Base-by-base conservation (phyloP, 2,329 filamentous ascomycete genomes). In the Cercospora nicotianae region DNA sequence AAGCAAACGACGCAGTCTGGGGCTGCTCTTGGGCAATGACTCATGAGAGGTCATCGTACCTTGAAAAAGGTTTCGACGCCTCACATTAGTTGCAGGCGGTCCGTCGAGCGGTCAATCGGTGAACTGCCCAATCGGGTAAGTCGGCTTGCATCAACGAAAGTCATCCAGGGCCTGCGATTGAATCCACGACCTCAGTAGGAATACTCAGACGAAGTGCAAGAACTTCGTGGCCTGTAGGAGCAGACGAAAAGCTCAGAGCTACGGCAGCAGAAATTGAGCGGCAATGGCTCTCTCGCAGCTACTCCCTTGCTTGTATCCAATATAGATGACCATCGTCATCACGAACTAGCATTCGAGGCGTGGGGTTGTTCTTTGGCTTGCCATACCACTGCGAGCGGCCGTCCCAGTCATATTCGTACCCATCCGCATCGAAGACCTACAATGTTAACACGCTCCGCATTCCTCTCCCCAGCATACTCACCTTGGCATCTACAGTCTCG, bases 321-420 rank as follows among this genome's bases (percentile, higher is more conserved):
- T 55, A 28, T 23, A 55, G 12, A 12, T 28, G 48, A 13, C 48
- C 48, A 8, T 28, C 23, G 20, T 55, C 48, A n/a, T 55, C 48
- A n/a, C 48, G 48, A 1, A 55, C 2, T 9, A 10, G 23, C 48
- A 16, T 28, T 55, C 23, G 13, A 26, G 48, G 48, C 13, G 16
- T 55, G 5, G 23, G 7, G 23, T 26, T 55, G 23, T n/a, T 28
- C 48, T 55, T n/a, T 26, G 23, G 48, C 48, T 55, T 55, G 23
- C 23, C 48, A 55, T 55, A 5, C 48, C 48, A 55, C 63, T n/a
- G 63, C 16, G 13, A 58, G 42, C 23, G 55, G 55, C 64, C 57
- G 13, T 65, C 57, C 64, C 36, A 60, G 9, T 60, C 55, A 12
- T 65, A 65, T 42, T 65, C 57, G 31, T 65, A 60, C 8, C 64